Percentiles rank a stretch among this genome's conserved stretches.
phyloP scores from a whole-genome alignment of 768 basidiomycete genomes.

The Galerina sulciceps region DNA sequence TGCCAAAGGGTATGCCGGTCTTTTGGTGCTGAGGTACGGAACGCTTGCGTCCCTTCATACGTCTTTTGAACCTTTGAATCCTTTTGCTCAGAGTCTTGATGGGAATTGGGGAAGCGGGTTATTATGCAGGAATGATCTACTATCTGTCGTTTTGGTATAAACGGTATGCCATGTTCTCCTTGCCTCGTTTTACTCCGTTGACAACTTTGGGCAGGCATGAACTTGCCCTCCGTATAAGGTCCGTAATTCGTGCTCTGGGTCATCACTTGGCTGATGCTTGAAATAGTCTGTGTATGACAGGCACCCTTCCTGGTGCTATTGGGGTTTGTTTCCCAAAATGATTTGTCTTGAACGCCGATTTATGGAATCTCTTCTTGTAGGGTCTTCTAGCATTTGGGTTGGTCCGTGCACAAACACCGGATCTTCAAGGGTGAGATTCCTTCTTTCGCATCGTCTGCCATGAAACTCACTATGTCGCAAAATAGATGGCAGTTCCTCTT shows the following conservation, averaged over 20 bases:
- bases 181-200: not conserved
- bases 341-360: not conserved
- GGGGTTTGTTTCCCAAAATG: conserved; percentile 35
- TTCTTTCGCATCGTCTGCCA: not conserved
- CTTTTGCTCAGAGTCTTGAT: conserved; percentile 47
- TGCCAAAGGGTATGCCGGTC: conserved; percentile 54
- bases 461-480: not conserved
- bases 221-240: conserved; percentile 56
- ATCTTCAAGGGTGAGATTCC: conserved; percentile 20
- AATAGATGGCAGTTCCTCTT: conserved; percentile 64
- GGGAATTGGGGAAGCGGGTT: conserved; percentile 66
- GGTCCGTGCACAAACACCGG: conserved; percentile 52
- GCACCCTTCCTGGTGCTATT: conserved; percentile 58
- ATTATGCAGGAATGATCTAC: conserved; percentile 65
- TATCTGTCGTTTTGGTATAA: conserved; percentile 65
- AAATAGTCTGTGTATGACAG: conserved; percentile 58
- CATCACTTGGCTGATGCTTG: not conserved
- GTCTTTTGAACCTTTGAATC: not conserved
- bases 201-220: conserved; percentile 39
- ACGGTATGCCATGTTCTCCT: conserved; percentile 25
- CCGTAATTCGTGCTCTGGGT: not conserved
- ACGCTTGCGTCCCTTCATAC: not conserved
- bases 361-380: conserved; percentile 26
- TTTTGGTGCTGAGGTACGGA: conserved; percentile 50
- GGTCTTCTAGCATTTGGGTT: conserved; percentile 62